phyloP scores from a whole-genome alignment of 139 green algal species.

The Diplosphaera chodatii region DNA sequence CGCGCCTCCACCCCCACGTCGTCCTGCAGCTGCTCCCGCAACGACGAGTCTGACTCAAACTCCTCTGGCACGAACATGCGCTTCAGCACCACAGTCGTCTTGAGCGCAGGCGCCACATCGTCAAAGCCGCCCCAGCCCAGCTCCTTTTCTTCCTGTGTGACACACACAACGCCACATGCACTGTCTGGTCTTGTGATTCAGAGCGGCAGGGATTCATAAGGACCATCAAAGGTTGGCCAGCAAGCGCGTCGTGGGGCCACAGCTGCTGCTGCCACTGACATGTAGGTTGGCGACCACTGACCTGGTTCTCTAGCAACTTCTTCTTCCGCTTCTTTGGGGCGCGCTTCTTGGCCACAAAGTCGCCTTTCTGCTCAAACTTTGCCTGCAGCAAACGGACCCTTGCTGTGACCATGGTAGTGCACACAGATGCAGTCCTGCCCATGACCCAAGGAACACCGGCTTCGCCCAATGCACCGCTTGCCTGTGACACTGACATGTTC shows the following conservation, averaged over 20 bases:
- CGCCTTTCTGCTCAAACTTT: conserved; percentile 80
- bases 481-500: conserved; percentile 34
- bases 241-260: no score
- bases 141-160: conserved; percentile 30
- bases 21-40: conserved; percentile 68
- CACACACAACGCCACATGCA: not conserved
- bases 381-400: conserved; percentile 24
- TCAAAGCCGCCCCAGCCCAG: conserved; percentile 90
- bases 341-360: conserved; percentile 46
- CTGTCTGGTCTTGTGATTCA: not conserved
- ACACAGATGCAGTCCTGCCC: no score
- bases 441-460: not conserved
- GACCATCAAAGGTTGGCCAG: no score
- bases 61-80: conserved; percentile 84
- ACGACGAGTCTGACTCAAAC: conserved; percentile 32
- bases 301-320: conserved; percentile 48
- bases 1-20: conserved; percentile 72
- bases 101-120: conserved; percentile 39
- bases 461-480: not conserved
- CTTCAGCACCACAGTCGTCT: conserved; percentile 80
- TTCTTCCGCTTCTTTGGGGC: conserved; percentile 37
- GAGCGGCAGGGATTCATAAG: no score
- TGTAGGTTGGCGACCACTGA: not conserved
- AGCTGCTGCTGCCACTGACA: no score
- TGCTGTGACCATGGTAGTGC: no score